phyloP scores from a whole-genome alignment of 352 stramenopile genomes.

The Phytophthora constricta region DNA sequence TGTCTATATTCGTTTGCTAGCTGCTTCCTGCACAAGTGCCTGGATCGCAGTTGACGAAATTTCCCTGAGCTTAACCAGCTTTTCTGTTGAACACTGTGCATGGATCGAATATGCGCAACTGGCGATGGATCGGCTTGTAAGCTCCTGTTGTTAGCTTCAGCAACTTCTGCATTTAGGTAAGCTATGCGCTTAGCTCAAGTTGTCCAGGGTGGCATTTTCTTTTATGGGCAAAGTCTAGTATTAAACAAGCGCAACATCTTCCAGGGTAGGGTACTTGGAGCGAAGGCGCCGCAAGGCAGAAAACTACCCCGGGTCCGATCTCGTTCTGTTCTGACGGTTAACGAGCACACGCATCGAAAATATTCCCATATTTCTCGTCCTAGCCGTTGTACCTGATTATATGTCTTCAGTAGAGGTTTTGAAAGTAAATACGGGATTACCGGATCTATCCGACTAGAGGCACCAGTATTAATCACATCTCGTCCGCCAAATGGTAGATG shows the following conservation, averaged over 20 bases:
- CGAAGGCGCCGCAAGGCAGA: neutral
- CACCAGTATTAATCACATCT: slow-evolving; percentile 3
- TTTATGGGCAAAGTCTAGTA: neutral
- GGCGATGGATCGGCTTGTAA: neutral
- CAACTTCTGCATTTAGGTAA: slow-evolving; percentile 4
- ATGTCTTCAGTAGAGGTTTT: neutral
- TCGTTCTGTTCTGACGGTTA: slow-evolving; percentile 1
- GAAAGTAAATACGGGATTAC: slow-evolving; percentile 1
- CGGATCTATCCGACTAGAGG: neutral
- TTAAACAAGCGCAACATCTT: slow-evolving; percentile 10
- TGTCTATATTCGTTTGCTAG: neutral
- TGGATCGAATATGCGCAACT: neutral
- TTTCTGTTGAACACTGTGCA: slow-evolving; percentile 1
- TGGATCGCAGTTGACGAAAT: neutral
- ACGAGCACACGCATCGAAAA: neutral
- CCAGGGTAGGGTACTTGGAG: neutral
- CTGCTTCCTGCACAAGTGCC: neutral
- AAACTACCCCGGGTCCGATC: slow-evolving; percentile 1
- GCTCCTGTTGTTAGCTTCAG: neutral
- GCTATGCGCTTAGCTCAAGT: slow-evolving; percentile 2
- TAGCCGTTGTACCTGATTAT: neutral
- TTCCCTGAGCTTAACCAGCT: neutral
- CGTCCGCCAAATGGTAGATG: neutral
- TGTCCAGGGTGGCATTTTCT: neutral
- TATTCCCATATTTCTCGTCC: neutral